A percentile compares a stretch with the other conserved stretches of the same genome.
Conservation (phyloP, 805 yeast genomes). For the Pichia manshurica region DNA sequence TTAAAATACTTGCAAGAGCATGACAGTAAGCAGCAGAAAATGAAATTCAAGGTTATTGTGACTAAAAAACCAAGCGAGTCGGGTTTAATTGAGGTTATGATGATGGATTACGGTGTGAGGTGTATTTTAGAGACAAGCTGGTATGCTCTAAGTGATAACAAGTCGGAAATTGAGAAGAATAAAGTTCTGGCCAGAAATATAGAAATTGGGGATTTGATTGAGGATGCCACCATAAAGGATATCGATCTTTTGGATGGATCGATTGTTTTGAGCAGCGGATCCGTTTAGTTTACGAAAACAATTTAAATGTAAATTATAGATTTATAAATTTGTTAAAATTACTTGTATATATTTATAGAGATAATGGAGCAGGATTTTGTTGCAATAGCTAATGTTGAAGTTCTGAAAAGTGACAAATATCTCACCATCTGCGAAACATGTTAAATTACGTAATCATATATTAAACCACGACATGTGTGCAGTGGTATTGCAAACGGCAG, state of each 20-base stretch:
- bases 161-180: constrained; percentile 17
- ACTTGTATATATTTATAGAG: no score
- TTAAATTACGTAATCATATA: no score
- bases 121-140: constrained; percentile 26
- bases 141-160: constrained; percentile 22
- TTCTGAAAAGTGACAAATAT: no score
- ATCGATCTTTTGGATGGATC: constrained; percentile 41
- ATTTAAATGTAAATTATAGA: no score
- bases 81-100: constrained; percentile 26
- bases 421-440: no score
- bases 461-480: no score
- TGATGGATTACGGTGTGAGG: constrained; percentile 30
- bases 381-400: no score
- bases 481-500: no score
- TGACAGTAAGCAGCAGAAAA: constrained; percentile 17
- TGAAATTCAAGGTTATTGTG: constrained; percentile 39
- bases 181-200: constrained; percentile 25
- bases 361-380: no score
- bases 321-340: no score
- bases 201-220: constrained; percentile 39
- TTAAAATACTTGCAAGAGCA: constrained; percentile 22
- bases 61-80: constrained; percentile 38
- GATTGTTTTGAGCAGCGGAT: constrained; percentile 29
- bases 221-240: constrained; percentile 34
- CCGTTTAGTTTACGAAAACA: no score